Conservation (phyloP, 2,329 filamentous ascomycete genomes). For the Immersiporthe knoxdaviesiana region DNA sequence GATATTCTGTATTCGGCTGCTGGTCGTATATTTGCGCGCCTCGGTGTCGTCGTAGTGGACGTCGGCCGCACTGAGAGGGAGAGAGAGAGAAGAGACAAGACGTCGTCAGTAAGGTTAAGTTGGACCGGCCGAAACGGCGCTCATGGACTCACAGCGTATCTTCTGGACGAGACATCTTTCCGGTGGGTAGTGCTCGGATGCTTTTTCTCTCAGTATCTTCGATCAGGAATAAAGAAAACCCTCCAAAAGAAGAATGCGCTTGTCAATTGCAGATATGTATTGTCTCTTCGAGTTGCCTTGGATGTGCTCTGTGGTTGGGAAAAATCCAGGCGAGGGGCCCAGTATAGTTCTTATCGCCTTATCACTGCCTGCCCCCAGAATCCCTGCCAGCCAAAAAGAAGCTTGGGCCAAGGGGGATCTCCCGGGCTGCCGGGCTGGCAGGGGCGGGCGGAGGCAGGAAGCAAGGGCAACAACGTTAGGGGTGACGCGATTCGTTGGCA, state of each 20-base stretch:
- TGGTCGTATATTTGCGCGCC: constrained; percentile 96
- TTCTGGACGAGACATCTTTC: constrained; percentile 89
- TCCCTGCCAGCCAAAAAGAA: not conserved
- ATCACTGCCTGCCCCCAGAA: constrained; percentile 2
- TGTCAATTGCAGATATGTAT: not conserved
- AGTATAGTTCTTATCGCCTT: constrained; percentile 10
- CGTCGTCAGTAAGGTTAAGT: constrained; percentile 31
- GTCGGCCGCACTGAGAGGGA: constrained; percentile 84
- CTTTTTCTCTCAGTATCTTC: not conserved
- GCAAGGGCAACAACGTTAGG: constrained; percentile 23
- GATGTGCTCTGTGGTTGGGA: not conserved
- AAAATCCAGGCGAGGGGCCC: constrained; percentile 3
- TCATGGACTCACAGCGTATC: constrained; percentile 74
- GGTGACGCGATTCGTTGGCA: constrained; percentile 26
- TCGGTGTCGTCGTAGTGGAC: constrained; percentile 97
- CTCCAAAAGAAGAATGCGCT: not conserved
- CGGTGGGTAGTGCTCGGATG: too few species aligned
- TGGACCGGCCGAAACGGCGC: not conserved
- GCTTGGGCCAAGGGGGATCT: not conserved
- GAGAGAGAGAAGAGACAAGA: constrained; percentile 6
- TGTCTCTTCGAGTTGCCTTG: not conserved
- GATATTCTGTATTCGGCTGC: constrained; percentile 92
- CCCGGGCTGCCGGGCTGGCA: not conserved
- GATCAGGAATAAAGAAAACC: too few species aligned
- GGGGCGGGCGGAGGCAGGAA: constrained; percentile 6